phyloP scores from a whole-genome alignment of 768 basidiomycete genomes.

The Mycena vulgaris region DNA sequence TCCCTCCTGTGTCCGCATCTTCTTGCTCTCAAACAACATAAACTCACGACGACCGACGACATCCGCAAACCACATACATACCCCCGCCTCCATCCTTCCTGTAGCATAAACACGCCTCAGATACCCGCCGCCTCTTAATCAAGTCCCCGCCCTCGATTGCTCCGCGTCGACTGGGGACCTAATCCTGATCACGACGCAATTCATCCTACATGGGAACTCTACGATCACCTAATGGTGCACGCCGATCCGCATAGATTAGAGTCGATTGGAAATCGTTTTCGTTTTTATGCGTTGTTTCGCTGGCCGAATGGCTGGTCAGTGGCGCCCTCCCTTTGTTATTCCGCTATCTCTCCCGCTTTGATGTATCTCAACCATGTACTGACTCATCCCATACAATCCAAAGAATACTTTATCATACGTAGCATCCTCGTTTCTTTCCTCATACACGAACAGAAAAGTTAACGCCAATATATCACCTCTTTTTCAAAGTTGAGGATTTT shows the following conservation, averaged over 20 bases:
- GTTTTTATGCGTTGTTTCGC: constrained; percentile 36
- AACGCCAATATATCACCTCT: constrained; percentile 22
- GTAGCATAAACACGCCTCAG: constrained; percentile 37
- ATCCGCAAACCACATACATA: constrained; percentile 21
- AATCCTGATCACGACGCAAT: constrained; percentile 26
- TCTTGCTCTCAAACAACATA: constrained; percentile 13
- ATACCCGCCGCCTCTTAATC: constrained; percentile 36
- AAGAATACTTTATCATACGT: constrained; percentile 32
- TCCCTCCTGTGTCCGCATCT: neutral
- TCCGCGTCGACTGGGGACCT: constrained; percentile 14
- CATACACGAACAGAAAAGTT: constrained; percentile 31
- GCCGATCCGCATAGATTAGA: constrained; percentile 38
- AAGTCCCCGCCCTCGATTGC: constrained; percentile 26
- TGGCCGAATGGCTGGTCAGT: constrained; percentile 28
- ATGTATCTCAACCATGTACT: constrained; percentile 35
- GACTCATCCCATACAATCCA: constrained; percentile 20
- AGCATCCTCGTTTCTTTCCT: constrained; percentile 13
- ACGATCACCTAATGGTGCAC: constrained; percentile 24
- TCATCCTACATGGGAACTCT: constrained; percentile 27
- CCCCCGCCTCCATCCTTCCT: constrained; percentile 22
- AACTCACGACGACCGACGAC: constrained; percentile 31
- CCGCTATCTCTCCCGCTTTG: constrained; percentile 33
- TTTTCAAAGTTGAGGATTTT: neutral
- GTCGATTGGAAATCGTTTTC: constrained; percentile 34
- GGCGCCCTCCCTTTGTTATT: constrained; percentile 20